These are phyloP conservation scores for Penicillium freii DNA, from an alignment of 2,329 filamentous ascomycete species.

Conservation along the genomic window DNA sequence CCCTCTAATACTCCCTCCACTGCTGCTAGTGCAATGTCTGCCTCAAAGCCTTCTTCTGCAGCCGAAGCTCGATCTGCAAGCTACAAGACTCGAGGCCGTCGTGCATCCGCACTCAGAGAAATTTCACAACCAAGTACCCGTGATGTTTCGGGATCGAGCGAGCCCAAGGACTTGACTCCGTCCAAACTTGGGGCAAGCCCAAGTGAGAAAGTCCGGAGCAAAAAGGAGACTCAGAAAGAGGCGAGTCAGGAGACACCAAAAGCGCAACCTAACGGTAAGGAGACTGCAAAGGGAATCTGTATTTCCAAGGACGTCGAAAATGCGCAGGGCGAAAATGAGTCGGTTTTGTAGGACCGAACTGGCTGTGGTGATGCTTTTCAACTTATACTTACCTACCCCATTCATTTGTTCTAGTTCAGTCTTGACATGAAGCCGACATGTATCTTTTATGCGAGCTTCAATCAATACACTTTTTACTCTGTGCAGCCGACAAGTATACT, in stretches of 20 bases:
- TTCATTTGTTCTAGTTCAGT: background rate
- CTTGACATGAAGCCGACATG: background rate
- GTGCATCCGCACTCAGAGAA: constrained; percentile 28
- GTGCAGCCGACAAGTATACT: background rate
- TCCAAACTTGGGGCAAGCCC: constrained; percentile 34
- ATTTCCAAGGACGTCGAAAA: background rate
- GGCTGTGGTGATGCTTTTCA: background rate
- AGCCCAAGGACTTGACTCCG: constrained; percentile 23
- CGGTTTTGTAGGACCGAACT: background rate
- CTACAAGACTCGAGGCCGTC: constrained; percentile 22
- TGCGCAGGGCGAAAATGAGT: background rate
- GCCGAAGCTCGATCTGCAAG: constrained; percentile 30
- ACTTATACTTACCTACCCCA: background rate
- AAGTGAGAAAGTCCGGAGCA: constrained; percentile 32
- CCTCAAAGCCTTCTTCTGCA: constrained; percentile 30
- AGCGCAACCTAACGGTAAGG: constrained; percentile 7
- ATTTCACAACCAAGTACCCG: constrained; percentile 32
- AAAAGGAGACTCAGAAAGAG: constrained; percentile 31
- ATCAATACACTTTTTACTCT: background rate
- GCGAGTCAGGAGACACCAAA: constrained; percentile 26
- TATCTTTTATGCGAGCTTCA: background rate
- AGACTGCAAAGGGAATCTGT: constrained; percentile 21
- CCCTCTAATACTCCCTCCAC: constrained; percentile 33
- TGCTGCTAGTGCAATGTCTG: constrained; percentile 18
- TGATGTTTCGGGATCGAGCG: constrained; percentile 35